Conservation (phyloP, 805 yeast genomes). For the Pichia rugopelliculosa region DNA sequence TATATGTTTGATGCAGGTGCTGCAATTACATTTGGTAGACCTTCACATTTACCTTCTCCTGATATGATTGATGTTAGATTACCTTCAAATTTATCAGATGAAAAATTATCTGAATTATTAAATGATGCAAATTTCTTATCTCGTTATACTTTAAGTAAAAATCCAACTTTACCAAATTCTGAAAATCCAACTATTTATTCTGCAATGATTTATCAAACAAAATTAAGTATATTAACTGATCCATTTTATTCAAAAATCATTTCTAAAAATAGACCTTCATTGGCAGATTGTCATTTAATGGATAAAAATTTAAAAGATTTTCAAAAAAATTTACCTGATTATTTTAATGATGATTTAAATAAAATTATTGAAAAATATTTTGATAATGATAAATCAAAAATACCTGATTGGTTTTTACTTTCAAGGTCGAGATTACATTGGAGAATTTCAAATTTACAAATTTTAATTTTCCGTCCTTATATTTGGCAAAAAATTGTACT, state of each 20-base stretch:
- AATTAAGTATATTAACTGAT: conserved; percentile 41
- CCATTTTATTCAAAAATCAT: conserved; percentile 41
- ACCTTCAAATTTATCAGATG: conserved; percentile 46
- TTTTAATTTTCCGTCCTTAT: conserved; percentile 48
- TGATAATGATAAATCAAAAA: conserved; percentile 14
- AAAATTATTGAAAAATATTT: conserved; percentile 18
- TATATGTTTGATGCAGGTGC: conserved; percentile 59
- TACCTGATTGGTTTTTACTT: conserved; percentile 48
- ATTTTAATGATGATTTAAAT: conserved; percentile 37
- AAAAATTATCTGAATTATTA: conserved; percentile 26
- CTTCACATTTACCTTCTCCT: conserved; percentile 43
- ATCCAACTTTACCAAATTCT: conserved; percentile 18
- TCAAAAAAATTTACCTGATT: conserved; percentile 36
- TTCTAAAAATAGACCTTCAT: conserved; percentile 40
- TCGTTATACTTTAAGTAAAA: conserved; percentile 7
- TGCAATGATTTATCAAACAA: conserved; percentile 49
- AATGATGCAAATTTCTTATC: conserved; percentile 15
- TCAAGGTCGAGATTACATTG: conserved; percentile 48
- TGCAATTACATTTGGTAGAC: conserved; percentile 59
- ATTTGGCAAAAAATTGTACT: conserved; percentile 39
- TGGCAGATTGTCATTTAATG: conserved; percentile 43
- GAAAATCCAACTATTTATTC: conserved; percentile 50
- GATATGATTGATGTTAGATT: conserved; percentile 41
- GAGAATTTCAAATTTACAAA: conserved; percentile 51
- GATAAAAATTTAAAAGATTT: conserved; percentile 37